phyloP scores from a whole-genome alignment of 495 filamentous ascomycete species.

The Aspergillus hancockii region DNA sequence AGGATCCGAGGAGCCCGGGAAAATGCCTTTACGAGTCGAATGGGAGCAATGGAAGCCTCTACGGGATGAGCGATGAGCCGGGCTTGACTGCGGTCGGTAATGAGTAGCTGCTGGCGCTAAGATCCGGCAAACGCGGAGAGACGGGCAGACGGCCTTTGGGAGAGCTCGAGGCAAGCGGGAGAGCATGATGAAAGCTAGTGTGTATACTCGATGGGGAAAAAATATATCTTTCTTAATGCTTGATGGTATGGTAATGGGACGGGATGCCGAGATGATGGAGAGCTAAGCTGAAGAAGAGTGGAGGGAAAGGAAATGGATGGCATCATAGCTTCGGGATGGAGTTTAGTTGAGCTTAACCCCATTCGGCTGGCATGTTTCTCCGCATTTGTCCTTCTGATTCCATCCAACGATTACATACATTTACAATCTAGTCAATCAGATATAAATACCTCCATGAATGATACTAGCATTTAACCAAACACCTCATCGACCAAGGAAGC shows the following conservation, averaged over 20 bases:
- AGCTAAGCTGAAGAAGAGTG: conserved; percentile 14
- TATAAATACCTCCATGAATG: background rate
- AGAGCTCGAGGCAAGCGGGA: conserved; percentile 34
- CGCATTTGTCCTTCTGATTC: background rate
- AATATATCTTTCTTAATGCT: background rate
- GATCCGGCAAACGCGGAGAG: conserved; percentile 28
- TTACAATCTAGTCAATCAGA: too few relatives aligned
- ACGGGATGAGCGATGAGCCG: conserved; percentile 8
- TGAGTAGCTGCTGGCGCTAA: conserved; percentile 16
- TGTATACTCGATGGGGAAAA: background rate
- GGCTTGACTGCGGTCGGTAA: conserved; percentile 10
- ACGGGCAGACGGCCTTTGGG: conserved; percentile 18
- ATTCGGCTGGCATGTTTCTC: background rate
- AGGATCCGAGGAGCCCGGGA: conserved; percentile 43
- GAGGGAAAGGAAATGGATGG: conserved; percentile 10
- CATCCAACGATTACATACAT: too few relatives aligned
- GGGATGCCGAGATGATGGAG: background rate
- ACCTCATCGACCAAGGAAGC: background rate
- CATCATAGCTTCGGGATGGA: conserved; percentile 16
- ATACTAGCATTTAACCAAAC: background rate
- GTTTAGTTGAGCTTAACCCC: conserved; percentile 14
- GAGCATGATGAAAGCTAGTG: conserved; percentile 29
- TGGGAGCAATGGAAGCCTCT: conserved; percentile 35
- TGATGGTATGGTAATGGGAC: background rate
- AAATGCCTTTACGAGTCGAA: conserved; percentile 39